Percentiles rank a stretch among this genome's conserved stretches.
Conservation (phyloP, 495 filamentous ascomycete species). For the Bacidia rubella region DNA sequence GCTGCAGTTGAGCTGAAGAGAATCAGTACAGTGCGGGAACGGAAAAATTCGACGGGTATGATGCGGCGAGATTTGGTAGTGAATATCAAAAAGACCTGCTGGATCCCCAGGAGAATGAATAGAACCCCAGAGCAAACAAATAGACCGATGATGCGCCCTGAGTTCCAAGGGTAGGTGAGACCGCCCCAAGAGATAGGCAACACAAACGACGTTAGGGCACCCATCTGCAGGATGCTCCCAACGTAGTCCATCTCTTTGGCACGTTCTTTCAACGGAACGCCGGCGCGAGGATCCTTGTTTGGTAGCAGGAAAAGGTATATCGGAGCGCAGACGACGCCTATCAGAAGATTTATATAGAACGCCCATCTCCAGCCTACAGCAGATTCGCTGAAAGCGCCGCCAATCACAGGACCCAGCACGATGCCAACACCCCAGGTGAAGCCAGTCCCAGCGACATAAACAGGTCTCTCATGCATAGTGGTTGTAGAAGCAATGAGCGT, state of each 20-base stretch:
- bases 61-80: not conserved
- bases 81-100: slow-evolving; percentile 10
- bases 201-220: slow-evolving; percentile 28
- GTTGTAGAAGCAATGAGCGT: slow-evolving; percentile 20
- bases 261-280: not conserved
- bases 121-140: slow-evolving; percentile 35
- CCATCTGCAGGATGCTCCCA: slow-evolving; percentile 26
- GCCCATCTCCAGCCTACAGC: slow-evolving; percentile 38
- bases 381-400: slow-evolving; percentile 25
- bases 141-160: slow-evolving; percentile 34
- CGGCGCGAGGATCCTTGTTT: slow-evolving; percentile 22
- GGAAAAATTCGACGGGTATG: not conserved
- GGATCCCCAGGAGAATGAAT: slow-evolving; percentile 21
- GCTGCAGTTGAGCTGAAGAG: not conserved
- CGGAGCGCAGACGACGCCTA: slow-evolving; percentile 39
- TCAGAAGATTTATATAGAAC: slow-evolving; percentile 59
- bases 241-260: slow-evolving; percentile 21
- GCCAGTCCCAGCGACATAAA: slow-evolving; percentile 22
- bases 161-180: slow-evolving; percentile 22
- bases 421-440: slow-evolving; percentile 34
- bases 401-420: slow-evolving; percentile 33
- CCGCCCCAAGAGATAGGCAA: slow-evolving; percentile 37
- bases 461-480: slow-evolving; percentile 25
- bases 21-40: slow-evolving; percentile 10
- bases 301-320: slow-evolving; percentile 44